Evolutionary conservation across 148 eudicot genomes (phyloP).

Genomic region (Camellia sinensis): DNA sequence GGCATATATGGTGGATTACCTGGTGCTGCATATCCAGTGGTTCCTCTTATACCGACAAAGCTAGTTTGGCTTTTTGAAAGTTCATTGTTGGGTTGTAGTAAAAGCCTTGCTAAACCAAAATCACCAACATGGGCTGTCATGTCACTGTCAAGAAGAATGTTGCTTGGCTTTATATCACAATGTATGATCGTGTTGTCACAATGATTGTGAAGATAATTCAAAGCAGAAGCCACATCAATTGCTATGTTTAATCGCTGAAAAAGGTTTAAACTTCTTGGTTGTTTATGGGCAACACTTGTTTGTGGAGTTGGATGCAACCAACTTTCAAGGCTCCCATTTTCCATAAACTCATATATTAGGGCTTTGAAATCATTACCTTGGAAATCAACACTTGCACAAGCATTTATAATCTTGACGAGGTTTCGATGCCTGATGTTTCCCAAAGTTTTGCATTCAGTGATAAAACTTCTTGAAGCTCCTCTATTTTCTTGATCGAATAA

Average conservation of each 20-base stretch:
- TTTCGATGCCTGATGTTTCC: conserved; percentile 17
- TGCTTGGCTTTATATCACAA: conserved; percentile 40
- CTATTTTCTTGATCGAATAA: conserved; percentile 10
- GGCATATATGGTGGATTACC: not conserved
- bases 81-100: not conserved
- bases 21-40: conserved; percentile 9
- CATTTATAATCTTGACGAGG: conserved; percentile 14
- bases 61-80: not conserved
- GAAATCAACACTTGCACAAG: conserved; percentile 17
- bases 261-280: conserved; percentile 3
- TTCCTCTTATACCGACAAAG: conserved; percentile 3
- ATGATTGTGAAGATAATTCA: conserved; percentile 35
- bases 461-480: conserved; percentile 18
- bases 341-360: conserved; percentile 16
- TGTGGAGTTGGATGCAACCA: conserved; percentile 13
- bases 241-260: conserved; percentile 17
- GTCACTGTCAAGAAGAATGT: conserved; percentile 26
- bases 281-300: too few species aligned
- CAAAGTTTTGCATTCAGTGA: conserved; percentile 12
- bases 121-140: conserved; percentile 43
- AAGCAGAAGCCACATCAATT: conserved; percentile 36
- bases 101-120: conserved; percentile 15
- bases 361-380: conserved; percentile 22
- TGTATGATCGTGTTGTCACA: conserved; percentile 25
- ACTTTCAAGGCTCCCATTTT: conserved; percentile 14